Conservation (phyloP, 768 basidiomycete genomes). For the Tylopilus balloui region DNA sequence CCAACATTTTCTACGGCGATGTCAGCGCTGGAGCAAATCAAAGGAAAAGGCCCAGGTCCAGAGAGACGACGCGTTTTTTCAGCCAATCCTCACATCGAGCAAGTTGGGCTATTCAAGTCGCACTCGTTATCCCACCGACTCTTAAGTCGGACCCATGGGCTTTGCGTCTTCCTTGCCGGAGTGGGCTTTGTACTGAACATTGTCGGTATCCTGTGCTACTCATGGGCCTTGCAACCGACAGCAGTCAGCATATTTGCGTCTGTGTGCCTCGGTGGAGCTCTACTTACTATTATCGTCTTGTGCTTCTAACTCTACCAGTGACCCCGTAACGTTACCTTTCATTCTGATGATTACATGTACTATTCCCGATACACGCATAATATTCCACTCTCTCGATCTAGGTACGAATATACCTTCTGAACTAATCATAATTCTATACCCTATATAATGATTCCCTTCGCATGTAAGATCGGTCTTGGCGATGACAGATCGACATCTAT, state of each 20-base stretch:
- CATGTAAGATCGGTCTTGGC: too few relatives aligned
- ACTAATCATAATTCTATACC: too few relatives aligned
- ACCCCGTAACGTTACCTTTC: not conserved
- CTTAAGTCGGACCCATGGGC: constrained; percentile 44
- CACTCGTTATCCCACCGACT: constrained; percentile 37
- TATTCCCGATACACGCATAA: too few relatives aligned
- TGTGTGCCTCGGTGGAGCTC: constrained; percentile 34
- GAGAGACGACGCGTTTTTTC: constrained; percentile 32
- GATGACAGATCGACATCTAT: too few relatives aligned
- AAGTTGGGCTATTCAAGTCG: constrained; percentile 42
- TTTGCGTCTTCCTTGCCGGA: constrained; percentile 45
- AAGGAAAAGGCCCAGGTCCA: not conserved
- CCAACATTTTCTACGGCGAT: not conserved
- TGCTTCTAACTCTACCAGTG: not conserved
- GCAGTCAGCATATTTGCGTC: constrained; percentile 44
- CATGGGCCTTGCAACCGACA: constrained; percentile 44
- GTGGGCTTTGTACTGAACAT: constrained; percentile 49
- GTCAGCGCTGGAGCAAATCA: not conserved
- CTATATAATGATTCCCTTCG: too few relatives aligned
- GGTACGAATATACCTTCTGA: too few relatives aligned
- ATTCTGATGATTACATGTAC: not conserved
- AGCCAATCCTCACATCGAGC: constrained; percentile 47
- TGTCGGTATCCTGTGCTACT: constrained; percentile 45
- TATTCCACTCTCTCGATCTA: too few relatives aligned
- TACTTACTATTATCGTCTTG: constrained; percentile 21